A percentile compares a stretch with the other conserved stretches of the same genome.
Conservation (phyloP, 1,284 basidiomycete genomes). For the Sanguinoderma infundibulare region DNA sequence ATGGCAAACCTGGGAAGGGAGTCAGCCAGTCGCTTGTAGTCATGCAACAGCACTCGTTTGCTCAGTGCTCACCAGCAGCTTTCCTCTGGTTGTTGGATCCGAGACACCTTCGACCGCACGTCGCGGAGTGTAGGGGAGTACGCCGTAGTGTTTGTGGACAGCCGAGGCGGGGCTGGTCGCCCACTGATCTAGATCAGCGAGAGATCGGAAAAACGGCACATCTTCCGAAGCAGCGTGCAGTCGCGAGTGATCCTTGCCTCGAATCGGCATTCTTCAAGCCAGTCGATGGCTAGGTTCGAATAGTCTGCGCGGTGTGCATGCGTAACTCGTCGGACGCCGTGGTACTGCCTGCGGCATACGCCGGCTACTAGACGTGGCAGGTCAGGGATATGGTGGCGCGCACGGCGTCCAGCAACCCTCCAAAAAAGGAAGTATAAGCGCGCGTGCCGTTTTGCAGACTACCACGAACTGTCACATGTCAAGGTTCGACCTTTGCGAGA, state of each 20-base stretch:
- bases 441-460: no score
- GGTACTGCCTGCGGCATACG: no score
- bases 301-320: no score
- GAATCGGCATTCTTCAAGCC: constrained; percentile 45
- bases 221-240: constrained; percentile 39
- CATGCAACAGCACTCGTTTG: constrained; percentile 7
- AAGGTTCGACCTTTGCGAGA: no score
- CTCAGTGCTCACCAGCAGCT: constrained; percentile 66
- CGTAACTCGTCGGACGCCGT: no score
- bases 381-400: no score
- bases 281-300: background rate
- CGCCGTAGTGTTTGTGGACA: background rate
- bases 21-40: background rate
- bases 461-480: no score
- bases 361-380: no score
- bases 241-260: constrained; percentile 40
- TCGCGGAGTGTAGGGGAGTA: constrained; percentile 41
- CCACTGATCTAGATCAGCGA: constrained; percentile 48
- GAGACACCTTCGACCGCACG: constrained; percentile 14
- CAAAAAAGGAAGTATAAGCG: no score
- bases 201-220: constrained; percentile 44
- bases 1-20: constrained; percentile 62
- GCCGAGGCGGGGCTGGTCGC: constrained; percentile 14
- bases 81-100: constrained; percentile 39
- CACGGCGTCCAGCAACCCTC: no score